Evolutionary conservation across 1,284 basidiomycete species (phyloP).

Genomic region (Tilletia setariae): DNA sequence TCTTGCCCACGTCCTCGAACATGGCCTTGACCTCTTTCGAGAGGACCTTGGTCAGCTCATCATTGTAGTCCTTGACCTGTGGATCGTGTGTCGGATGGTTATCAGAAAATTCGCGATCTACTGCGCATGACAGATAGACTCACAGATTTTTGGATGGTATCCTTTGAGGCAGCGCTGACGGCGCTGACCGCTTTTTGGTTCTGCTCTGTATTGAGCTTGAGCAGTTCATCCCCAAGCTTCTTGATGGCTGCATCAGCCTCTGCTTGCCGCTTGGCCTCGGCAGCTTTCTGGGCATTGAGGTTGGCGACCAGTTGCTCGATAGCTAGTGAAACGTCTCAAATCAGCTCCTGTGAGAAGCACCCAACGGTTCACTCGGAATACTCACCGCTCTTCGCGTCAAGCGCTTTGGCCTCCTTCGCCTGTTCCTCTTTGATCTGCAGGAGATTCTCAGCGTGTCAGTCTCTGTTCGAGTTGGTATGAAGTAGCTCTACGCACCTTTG

Average conservation of each 20-base stretch:
- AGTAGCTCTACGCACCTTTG: neutral
- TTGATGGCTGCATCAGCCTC: constrained; percentile 34
- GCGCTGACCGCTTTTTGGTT: constrained; percentile 38
- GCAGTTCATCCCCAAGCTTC: constrained; percentile 32
- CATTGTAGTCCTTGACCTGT: constrained; percentile 34
- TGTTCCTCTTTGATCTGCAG: constrained; percentile 13
- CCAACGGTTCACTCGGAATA: neutral
- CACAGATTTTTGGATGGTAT: constrained; percentile 38
- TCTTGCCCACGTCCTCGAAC: constrained; percentile 50
- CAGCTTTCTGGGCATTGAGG: constrained; percentile 37
- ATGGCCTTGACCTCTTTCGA: constrained; percentile 36
- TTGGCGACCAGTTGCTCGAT: constrained; percentile 43
- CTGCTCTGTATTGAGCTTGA: constrained; percentile 35
- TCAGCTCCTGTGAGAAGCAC: neutral
- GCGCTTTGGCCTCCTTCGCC: constrained; percentile 24
- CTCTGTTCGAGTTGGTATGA: neutral
- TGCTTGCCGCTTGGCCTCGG: constrained; percentile 27
- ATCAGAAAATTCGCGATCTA: neutral
- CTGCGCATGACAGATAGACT: neutral
- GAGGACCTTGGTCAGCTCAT: constrained; percentile 40
- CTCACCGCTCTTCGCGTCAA: constrained; percentile 35
- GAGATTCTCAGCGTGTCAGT: neutral
- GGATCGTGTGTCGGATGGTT: neutral
- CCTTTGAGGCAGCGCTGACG: constrained; percentile 35
- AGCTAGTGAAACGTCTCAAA: constrained; percentile 18